Conservation (phyloP, 176 grass and related monocot genomes). For the Zoysia japonica region DNA sequence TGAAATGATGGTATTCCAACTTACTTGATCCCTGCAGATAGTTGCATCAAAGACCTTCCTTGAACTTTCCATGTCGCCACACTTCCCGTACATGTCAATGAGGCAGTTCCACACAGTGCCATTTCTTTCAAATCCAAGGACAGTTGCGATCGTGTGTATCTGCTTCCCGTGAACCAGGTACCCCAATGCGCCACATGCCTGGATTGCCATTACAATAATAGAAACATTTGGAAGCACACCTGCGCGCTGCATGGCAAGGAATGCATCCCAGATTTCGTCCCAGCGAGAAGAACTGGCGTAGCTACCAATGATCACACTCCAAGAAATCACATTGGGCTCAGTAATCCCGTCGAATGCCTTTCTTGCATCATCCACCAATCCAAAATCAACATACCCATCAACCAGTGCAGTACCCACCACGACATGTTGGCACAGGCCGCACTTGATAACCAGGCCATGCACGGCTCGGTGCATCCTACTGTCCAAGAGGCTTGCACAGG, state of each 20-base stretch:
- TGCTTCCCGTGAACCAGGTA: slow-evolving; percentile 48
- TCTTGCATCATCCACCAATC: slow-evolving; percentile 33
- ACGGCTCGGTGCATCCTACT: slow-evolving; percentile 34
- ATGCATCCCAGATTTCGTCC: slow-evolving; percentile 49
- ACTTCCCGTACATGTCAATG: slow-evolving; percentile 60
- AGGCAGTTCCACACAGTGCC: slow-evolving; percentile 53
- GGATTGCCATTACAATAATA: slow-evolving; percentile 52
- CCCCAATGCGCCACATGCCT: slow-evolving; percentile 39
- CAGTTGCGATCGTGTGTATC: slow-evolving; percentile 38
- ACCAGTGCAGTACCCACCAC: slow-evolving; percentile 49
- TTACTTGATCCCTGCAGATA: slow-evolving; percentile 47
- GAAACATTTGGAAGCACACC: slow-evolving; percentile 43
- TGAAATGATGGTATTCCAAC: slow-evolving; percentile 61
- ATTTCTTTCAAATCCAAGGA: slow-evolving; percentile 42
- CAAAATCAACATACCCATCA: slow-evolving; percentile 29
- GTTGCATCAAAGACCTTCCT: slow-evolving; percentile 35
- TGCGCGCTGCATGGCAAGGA: slow-evolving; percentile 30
- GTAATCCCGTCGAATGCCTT: slow-evolving; percentile 39
- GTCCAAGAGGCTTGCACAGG: slow-evolving; percentile 30
- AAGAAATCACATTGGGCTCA: slow-evolving; percentile 47
- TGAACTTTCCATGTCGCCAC: slow-evolving; percentile 41
- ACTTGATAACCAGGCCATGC: slow-evolving; percentile 49
- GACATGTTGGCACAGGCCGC: slow-evolving; percentile 41
- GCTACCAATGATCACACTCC: slow-evolving; percentile 53
- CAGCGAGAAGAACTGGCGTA: slow-evolving; percentile 42